Percentiles rank a stretch among this genome's conserved stretches.
Conservation (phyloP, 345 rosid genomes). For the Nasturtium officinale region DNA sequence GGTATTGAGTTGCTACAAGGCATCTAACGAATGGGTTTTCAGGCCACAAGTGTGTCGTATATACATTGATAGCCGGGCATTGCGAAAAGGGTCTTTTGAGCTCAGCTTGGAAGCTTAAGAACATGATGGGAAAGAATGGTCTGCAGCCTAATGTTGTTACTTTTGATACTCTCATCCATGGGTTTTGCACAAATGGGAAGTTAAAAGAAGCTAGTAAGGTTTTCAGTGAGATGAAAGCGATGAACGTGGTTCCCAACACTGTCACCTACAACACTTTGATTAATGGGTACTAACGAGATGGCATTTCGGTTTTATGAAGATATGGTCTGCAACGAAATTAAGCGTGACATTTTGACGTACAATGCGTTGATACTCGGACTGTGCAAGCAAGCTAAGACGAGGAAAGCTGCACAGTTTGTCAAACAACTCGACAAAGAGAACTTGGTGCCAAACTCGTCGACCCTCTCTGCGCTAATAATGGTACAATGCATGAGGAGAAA, state of each 20-base stretch:
- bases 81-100: constrained; percentile 67
- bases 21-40: constrained; percentile 57
- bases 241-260: constrained; percentile 56
- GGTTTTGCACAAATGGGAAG: constrained; percentile 64
- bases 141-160: constrained; percentile 66
- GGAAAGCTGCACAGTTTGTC: constrained; percentile 79
- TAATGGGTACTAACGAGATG: constrained; percentile 65
- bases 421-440: constrained; percentile 71
- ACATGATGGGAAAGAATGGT: constrained; percentile 54
- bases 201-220: constrained; percentile 63
- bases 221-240: constrained; percentile 66
- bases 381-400: constrained; percentile 88
- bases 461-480: constrained; percentile 71
- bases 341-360: constrained; percentile 71
- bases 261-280: constrained; percentile 83
- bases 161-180: constrained; percentile 65
- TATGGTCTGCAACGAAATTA: constrained; percentile 59
- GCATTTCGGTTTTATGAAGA: constrained; percentile 64
- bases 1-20: constrained; percentile 58
- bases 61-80: constrained; percentile 73
- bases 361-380: constrained; percentile 79
- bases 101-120: constrained; percentile 66
- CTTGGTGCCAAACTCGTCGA: constrained; percentile 73
- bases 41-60: constrained; percentile 56
- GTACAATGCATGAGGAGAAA: constrained; percentile 78